Evolutionary conservation across 176 grass and related monocot species (phyloP).

Genomic region (Eleusine indica): DNA sequence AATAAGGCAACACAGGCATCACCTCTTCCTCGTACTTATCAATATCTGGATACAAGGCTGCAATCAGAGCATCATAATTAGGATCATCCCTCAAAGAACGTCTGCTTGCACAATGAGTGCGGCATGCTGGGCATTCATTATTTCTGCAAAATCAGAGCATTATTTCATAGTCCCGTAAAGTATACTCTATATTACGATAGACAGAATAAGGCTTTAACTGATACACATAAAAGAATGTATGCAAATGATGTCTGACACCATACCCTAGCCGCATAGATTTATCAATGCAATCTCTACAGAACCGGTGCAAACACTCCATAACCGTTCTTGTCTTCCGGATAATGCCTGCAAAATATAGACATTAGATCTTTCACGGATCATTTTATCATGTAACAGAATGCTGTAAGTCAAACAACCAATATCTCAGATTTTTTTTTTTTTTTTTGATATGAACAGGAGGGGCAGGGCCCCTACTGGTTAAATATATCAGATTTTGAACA

Average conservation of each 20-base stretch:
- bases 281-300: slow-evolving; percentile 83
- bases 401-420: slow-evolving; percentile 14
- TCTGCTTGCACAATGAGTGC: slow-evolving; percentile 89
- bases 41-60: slow-evolving; percentile 81
- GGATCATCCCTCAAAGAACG: slow-evolving; percentile 90
- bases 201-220: slow-evolving; percentile 3
- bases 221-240: neutral
- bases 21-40: slow-evolving; percentile 95
- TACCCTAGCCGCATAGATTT: slow-evolving; percentile 93
- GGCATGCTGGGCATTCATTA: slow-evolving; percentile 87
- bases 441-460: too few relatives aligned
- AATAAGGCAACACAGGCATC: slow-evolving; percentile 28
- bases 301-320: slow-evolving; percentile 84
- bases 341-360: slow-evolving; percentile 51
- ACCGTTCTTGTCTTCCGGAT: slow-evolving; percentile 80
- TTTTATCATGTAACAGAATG: slow-evolving; percentile 10
- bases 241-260: slow-evolving; percentile 15
- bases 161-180: slow-evolving; percentile 29
- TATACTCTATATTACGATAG: slow-evolving; percentile 6
- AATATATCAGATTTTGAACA: slow-evolving; percentile 24
- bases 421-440: neutral
- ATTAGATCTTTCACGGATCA: neutral
- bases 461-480: too few relatives aligned
- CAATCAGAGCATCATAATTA: slow-evolving; percentile 86
- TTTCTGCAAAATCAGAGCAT: slow-evolving; percentile 56